A percentile compares a stretch with the other conserved stretches of the same genome.
Evolutionary conservation across 1,284 basidiomycete species (phyloP).

Genomic region (Pseudozyma sp.): DNA sequence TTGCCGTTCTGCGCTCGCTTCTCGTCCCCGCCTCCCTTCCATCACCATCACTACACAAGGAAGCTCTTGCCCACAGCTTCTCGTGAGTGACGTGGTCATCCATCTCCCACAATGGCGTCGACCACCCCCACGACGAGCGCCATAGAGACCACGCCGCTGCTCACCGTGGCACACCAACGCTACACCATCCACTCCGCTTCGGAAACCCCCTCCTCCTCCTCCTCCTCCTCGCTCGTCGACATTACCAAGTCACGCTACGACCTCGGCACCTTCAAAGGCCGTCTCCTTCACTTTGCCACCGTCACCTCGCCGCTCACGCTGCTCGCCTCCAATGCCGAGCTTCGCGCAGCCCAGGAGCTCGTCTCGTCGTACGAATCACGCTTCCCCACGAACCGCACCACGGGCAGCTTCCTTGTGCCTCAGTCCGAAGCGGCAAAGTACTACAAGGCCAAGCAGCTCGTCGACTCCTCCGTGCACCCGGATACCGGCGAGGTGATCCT

Average conservation of each 20-base stretch:
- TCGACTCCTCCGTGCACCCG: constrained; percentile 71
- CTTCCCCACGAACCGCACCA: constrained; percentile 32
- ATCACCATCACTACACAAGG: not conserved
- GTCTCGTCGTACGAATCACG: constrained; percentile 40
- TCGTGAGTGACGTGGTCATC: not conserved
- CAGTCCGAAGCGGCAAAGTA: constrained; percentile 44
- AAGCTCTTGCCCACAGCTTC: not conserved
- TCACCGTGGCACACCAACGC: constrained; percentile 29
- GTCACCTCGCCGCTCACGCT: constrained; percentile 73
- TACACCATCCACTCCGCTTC: constrained; percentile 28
- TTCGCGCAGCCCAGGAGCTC: constrained; percentile 40
- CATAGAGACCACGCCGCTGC: constrained; percentile 27
- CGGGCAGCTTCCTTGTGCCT: constrained; percentile 35
- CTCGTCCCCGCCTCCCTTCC: too few species aligned
- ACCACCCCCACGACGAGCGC: constrained; percentile 3
- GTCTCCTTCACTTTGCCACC: constrained; percentile 72
- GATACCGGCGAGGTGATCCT: constrained; percentile 69
- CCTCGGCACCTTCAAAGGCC: constrained; percentile 66
- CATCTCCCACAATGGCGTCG: not conserved
- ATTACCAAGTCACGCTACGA: constrained; percentile 52
- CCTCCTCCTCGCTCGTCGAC: constrained; percentile 27
- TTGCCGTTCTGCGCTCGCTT: too few species aligned
- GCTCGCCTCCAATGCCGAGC: constrained; percentile 68
- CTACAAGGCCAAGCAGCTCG: constrained; percentile 55
- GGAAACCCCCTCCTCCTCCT: constrained; percentile 14